Conservation (phyloP, 306 rosid species). For the Pterocarpus macrocarpus region DNA sequence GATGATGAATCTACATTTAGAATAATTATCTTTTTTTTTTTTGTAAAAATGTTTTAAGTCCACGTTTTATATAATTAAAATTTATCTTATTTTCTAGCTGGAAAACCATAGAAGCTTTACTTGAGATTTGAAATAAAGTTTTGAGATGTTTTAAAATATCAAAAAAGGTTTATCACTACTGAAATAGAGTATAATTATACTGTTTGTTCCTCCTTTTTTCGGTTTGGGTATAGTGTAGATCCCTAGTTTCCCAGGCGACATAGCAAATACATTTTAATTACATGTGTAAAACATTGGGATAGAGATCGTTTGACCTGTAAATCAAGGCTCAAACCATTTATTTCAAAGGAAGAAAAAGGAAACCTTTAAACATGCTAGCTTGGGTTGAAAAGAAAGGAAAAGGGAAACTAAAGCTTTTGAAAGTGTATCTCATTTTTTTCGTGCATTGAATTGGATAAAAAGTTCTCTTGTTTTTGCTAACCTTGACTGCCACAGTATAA, state of each 20-base stretch:
- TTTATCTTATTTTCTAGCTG: neutral
- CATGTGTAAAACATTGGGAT: constrained; percentile 22
- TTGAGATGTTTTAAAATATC: neutral
- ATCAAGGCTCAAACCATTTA: constrained; percentile 53
- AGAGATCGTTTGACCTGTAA: constrained; percentile 60
- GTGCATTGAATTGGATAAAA: constrained; percentile 76
- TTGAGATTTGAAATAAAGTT: neutral
- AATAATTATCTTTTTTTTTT: too few species aligned
- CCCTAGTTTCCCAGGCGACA: constrained; percentile 24
- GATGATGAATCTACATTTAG: too few species aligned
- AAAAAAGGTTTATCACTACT: neutral
- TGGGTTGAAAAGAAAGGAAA: constrained; percentile 58
- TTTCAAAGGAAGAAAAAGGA: constrained; percentile 43
- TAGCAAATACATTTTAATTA: constrained; percentile 40
- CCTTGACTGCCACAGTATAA: constrained; percentile 82
- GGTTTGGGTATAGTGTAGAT: neutral
- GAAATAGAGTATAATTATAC: neutral
- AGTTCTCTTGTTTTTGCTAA: constrained; percentile 69
- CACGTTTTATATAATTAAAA: too few species aligned
- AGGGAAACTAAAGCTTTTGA: constrained; percentile 57
- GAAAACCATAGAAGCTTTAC: neutral
- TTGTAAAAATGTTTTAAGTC: too few species aligned
- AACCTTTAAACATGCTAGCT: constrained; percentile 59
- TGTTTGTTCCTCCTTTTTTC: neutral
- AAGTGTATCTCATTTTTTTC: constrained; percentile 65